Conservation (phyloP, 139 green algal species). For the Edaphochlamys debaryana region DNA sequence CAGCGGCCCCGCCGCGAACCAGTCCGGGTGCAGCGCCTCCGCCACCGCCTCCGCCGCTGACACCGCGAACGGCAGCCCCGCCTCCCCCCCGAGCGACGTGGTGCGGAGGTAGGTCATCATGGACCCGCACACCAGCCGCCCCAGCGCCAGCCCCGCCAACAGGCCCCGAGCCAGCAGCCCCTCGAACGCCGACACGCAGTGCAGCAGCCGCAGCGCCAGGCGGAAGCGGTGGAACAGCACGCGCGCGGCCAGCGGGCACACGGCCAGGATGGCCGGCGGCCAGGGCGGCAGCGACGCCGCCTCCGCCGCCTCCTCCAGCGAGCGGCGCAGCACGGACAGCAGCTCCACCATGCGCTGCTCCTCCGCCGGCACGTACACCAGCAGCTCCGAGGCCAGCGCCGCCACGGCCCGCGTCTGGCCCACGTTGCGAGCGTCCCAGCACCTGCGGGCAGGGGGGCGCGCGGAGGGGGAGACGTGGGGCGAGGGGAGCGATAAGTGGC, state of each 20-base stretch:
- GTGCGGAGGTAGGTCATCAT: conserved; percentile 67
- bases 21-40: conserved; percentile 53
- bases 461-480: neutral
- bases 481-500: conserved; percentile 13
- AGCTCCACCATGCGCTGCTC: conserved; percentile 60
- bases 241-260: conserved; percentile 48
- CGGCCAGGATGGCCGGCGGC: conserved; percentile 62
- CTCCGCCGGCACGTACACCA: conserved; percentile 80
- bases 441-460: conserved; percentile 31
- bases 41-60: conserved; percentile 54
- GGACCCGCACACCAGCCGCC: conserved; percentile 51
- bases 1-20: conserved; percentile 43
- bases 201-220: conserved; percentile 67
- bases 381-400: conserved; percentile 69
- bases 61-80: conserved; percentile 51
- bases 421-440: conserved; percentile 76
- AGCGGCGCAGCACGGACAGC: conserved; percentile 38
- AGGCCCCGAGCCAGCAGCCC: conserved; percentile 58
- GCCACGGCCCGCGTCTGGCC: conserved; percentile 61
- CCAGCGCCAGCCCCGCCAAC: conserved; percentile 60
- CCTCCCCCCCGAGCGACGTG: conserved; percentile 19
- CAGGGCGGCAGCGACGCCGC: conserved; percentile 61
- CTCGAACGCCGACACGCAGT: conserved; percentile 59
- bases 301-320: conserved; percentile 56
- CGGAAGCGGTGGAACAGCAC: conserved; percentile 69